These are phyloP conservation scores for Sechiopsis laciniata DNA, from an alignment of 306 rosid species.

Conservation along the genomic window DNA sequence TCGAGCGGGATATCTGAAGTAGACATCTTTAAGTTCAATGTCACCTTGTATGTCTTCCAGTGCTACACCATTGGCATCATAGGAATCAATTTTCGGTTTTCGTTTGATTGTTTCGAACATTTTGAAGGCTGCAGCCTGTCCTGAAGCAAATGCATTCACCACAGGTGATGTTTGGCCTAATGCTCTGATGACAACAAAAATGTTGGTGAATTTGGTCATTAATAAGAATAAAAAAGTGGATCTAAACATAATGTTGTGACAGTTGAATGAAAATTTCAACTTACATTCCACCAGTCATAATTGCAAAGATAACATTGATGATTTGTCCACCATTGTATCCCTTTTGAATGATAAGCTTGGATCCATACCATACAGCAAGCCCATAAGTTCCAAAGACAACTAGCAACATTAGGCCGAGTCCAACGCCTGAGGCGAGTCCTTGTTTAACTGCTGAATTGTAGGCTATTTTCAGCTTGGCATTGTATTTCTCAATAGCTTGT, in stretches of 20 bases:
- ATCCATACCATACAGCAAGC: constrained; percentile 88
- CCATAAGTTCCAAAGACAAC: constrained; percentile 61
- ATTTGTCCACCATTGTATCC: constrained; percentile 74
- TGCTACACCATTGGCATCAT: constrained; percentile 49
- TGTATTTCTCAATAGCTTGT: constrained; percentile 55
- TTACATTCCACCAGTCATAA: constrained; percentile 78
- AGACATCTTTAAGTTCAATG: constrained; percentile 65
- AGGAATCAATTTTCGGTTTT: constrained; percentile 59
- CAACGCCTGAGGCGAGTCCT: constrained; percentile 63
- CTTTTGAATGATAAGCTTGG: constrained; percentile 51
- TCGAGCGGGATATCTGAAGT: constrained; percentile 75
- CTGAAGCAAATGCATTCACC: constrained; percentile 73
- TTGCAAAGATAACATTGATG: constrained; percentile 50
- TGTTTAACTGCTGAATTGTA: constrained; percentile 44
- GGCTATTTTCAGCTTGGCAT: constrained; percentile 53
- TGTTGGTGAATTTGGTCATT: not conserved
- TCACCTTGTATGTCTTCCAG: constrained; percentile 63
- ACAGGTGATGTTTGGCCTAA: constrained; percentile 75
- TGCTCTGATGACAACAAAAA: constrained; percentile 19
- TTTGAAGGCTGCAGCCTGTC: constrained; percentile 82
- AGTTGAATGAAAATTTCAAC: not conserved
- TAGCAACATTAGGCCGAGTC: constrained; percentile 44
- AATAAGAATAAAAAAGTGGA: not conserved
- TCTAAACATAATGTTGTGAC: not conserved
- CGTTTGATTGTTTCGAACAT: constrained; percentile 76